phyloP scores from a whole-genome alignment of 805 yeast genomes.

The Candida tibetensis region DNA sequence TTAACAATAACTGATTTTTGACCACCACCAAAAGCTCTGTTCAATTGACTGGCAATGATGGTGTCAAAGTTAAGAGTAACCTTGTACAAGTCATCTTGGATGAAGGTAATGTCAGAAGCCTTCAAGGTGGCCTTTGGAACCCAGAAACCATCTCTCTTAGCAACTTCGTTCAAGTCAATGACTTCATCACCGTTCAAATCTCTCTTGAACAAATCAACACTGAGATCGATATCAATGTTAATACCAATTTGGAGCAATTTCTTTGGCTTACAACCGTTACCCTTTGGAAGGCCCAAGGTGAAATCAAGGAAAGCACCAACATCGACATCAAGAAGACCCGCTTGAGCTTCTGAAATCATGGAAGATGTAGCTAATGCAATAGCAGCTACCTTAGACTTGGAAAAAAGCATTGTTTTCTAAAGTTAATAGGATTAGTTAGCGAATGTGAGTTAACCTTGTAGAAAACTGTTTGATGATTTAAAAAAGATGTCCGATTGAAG shows the following conservation, averaged over 20 bases:
- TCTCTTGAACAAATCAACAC: conserved; percentile 11
- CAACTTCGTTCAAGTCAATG: conserved; percentile 1
- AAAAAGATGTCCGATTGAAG: neutral
- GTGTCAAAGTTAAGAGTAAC: conserved; percentile 18
- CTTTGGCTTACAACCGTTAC: conserved; percentile 7
- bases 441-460: conserved; percentile 4
- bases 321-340: conserved; percentile 4
- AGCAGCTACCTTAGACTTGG: conserved; percentile 14
- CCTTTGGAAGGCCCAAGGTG: conserved; percentile 7
- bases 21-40: conserved; percentile 8
- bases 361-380: conserved; percentile 10
- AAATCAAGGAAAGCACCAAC: conserved; percentile 11
- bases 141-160: conserved; percentile 8
- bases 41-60: conserved; percentile 14
- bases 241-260: conserved; percentile 10
- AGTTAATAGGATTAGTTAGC: neutral
- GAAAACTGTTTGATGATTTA: conserved; percentile 1
- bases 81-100: conserved; percentile 16
- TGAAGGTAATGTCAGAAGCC: conserved; percentile 16
- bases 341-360: conserved; percentile 8
- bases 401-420: conserved; percentile 10
- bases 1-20: conserved; percentile 8
- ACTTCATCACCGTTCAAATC: neutral
- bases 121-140: conserved; percentile 17
- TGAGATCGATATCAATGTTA: conserved; percentile 11